These are phyloP conservation scores for Sphaerulina vaccinii DNA, from an alignment of 2,329 filamentous ascomycete species.

Conservation along the genomic window DNA sequence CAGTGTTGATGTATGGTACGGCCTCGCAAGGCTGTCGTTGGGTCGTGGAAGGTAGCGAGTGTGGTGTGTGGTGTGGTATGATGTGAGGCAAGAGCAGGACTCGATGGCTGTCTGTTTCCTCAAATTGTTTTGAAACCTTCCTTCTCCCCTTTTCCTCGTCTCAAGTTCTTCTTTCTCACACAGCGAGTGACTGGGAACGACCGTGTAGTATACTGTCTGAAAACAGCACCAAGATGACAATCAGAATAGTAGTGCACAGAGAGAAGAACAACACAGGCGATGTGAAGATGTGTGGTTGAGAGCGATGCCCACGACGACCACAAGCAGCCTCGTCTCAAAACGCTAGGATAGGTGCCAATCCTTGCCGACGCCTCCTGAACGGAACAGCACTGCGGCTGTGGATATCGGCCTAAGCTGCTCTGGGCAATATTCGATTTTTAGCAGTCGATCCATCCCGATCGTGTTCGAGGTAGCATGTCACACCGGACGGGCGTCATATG, in stretches of 20 bases:
- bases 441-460: constrained; percentile 1
- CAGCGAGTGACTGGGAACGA: not conserved
- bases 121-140: not conserved
- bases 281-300: not conserved
- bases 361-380: not conserved
- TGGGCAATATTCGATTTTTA: constrained; percentile 2
- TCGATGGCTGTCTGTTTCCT: constrained; percentile 5
- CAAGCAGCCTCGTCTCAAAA: not conserved
- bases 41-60: constrained; percentile 5
- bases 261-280: not conserved
- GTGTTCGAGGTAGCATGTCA: not conserved
- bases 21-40: constrained; percentile 19
- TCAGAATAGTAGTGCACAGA: not conserved
- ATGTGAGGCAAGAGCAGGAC: too few relatives aligned
- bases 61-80: not conserved
- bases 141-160: not conserved
- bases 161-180: not conserved
- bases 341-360: not conserved
- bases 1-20: constrained; percentile 4
- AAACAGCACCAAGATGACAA: not conserved
- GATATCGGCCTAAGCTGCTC: not conserved
- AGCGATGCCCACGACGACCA: not conserved
- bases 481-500: not conserved
- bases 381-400: not conserved
- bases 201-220: not conserved